Conservation (phyloP, 2,329 filamentous ascomycete genomes). For the Monosporascus sp. region DNA sequence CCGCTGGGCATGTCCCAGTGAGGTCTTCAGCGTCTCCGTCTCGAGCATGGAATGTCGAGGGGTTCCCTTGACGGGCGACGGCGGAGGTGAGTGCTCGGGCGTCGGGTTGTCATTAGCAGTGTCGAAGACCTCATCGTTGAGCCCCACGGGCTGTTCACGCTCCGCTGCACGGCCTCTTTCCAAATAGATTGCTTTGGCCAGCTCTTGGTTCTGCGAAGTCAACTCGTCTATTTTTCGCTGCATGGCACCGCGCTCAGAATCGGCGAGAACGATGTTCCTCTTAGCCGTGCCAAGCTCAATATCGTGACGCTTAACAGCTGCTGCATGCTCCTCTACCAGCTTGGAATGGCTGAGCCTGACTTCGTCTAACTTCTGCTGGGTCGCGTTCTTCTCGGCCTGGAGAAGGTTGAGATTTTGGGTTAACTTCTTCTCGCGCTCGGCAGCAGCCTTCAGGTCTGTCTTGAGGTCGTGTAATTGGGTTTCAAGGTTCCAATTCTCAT, state of each 20-base stretch:
- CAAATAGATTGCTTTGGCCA: slow-evolving; percentile 76
- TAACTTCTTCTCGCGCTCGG: slow-evolving; percentile 79
- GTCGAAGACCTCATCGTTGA: slow-evolving; percentile 59
- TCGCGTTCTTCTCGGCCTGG: slow-evolving; percentile 67
- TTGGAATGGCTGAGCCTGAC: slow-evolving; percentile 74
- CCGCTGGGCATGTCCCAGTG: slow-evolving; percentile 86
- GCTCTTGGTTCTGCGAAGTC: slow-evolving; percentile 81
- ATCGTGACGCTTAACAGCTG: slow-evolving; percentile 76
- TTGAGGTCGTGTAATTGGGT: slow-evolving; percentile 83
- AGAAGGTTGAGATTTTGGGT: slow-evolving; percentile 64
- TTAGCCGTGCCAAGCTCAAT: slow-evolving; percentile 81
- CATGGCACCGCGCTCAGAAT: slow-evolving; percentile 71
- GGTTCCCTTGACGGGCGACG: slow-evolving; percentile 86
- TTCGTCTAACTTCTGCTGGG: slow-evolving; percentile 88
- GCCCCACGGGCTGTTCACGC: slow-evolving; percentile 51
- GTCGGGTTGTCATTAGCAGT: slow-evolving; percentile 65
- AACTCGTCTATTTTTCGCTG: slow-evolving; percentile 86
- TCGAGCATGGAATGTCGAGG: slow-evolving; percentile 90
- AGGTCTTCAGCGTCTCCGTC: slow-evolving; percentile 90
- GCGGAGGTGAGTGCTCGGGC: slow-evolving; percentile 84
- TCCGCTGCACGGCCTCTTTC: slow-evolving; percentile 65
- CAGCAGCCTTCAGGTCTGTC: slow-evolving; percentile 65
- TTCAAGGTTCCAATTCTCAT: slow-evolving; percentile 97
- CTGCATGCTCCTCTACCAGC: slow-evolving; percentile 73
- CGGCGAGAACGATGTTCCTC: slow-evolving; percentile 70